Evolutionary conservation across 106 monocot species (phyloP).

Genomic region (Gastrodia elata): DNA sequence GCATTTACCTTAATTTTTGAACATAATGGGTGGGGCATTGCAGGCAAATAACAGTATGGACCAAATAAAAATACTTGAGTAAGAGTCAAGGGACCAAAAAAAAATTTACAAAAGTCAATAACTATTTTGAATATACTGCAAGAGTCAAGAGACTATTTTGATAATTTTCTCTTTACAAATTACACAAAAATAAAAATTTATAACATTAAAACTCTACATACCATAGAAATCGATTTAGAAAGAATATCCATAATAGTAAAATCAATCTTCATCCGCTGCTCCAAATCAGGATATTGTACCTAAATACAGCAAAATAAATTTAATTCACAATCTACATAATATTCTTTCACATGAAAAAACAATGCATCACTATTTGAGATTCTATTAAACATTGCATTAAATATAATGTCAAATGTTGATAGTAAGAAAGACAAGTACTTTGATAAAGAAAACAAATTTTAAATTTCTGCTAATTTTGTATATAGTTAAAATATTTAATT

Average conservation of each 20-base stretch:
- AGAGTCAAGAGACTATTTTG: too few species aligned
- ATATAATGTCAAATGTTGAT: neutral
- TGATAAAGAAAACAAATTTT: neutral
- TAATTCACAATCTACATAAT: neutral
- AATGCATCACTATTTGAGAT: neutral
- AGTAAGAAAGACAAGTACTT: neutral
- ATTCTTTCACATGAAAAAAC: neutral
- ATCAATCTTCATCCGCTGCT: conserved; percentile 79
- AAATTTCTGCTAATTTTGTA: too few species aligned
- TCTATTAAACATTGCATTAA: neutral
- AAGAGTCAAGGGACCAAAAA: too few species aligned
- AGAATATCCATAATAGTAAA: conserved; percentile 72
- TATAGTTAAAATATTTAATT: too few species aligned
- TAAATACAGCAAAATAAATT: conserved; percentile 21
- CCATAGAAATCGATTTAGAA: conserved; percentile 73
- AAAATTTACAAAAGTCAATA: too few species aligned
- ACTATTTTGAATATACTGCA: too few species aligned
- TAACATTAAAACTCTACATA: conserved; percentile 18
- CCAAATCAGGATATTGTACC: conserved; percentile 95
- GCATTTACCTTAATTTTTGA: too few species aligned
- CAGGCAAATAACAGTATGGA: too few species aligned
- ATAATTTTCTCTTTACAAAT: too few species aligned
- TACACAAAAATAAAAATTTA: neutral
- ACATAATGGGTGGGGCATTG: too few species aligned
- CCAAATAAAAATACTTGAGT: too few species aligned